Evolutionary conservation across 495 filamentous ascomycete genomes (phyloP), one percentile per base, ranked within the genome.

Genomic region (Penicillium subrubescens): DNA sequence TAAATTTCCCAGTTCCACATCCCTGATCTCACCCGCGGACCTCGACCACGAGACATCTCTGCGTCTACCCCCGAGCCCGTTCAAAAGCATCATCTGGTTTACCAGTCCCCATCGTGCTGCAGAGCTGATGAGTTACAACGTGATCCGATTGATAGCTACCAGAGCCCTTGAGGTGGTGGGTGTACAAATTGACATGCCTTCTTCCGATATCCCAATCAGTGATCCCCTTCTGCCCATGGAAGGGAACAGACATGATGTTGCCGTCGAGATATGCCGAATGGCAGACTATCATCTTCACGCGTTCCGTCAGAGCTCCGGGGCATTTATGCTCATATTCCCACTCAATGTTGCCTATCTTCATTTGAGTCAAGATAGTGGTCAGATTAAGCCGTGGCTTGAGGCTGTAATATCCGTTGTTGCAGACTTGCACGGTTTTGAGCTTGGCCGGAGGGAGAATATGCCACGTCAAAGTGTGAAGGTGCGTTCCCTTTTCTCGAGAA

Each of bases 161-260:
- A 27, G 51, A 12, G 8, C 43, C 3, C 62, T 67, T 21, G 50
- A 67, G 14, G 34, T 34, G 3, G 41, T 50, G 6, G 62, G 62
- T 34, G 23, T 70, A 14, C 17, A 37, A n/a, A 39, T 51, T 7
- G 59, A 64, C 21, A n/a, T 21, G 3, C 7, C 50, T 23, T 31
- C 6, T 2, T 55, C 56, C 0, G 1, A 15, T 19, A n/a, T 23
- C 8, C 8, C 14, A 7, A 5, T 57, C 15, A 67, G 15, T 21
- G 65, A 66, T 29, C 68, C 68, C n/a, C 65, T 71, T 11, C 44
- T 71, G 5, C 68, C 68, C 8, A 68, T 63, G 62, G 37, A 71
- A 41, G 68, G 68, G 3, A 63, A 25, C 8, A 61, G 65, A 54
- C 57, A 63, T 25, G 68, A 71, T 19, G 48, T 66, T 8, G 65